Evolutionary conservation across 257 asterid genomes (phyloP), one percentile per base, ranked within the genome.

Genomic region (Nicotiana undulata): DNA sequence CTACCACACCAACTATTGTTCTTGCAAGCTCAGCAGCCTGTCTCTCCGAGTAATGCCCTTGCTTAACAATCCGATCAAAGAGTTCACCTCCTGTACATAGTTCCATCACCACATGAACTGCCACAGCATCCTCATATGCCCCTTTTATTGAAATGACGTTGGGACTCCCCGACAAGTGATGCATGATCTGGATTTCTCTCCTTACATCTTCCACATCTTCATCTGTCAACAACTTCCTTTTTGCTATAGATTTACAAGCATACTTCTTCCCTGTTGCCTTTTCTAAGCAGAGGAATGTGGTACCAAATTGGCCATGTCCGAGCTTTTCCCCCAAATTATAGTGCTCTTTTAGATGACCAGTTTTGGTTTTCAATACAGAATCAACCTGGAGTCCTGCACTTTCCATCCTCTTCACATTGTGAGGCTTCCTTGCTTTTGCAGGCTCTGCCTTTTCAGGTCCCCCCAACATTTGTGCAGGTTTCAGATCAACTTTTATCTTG

Each of bases 191-290:
- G 81, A 94, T 92, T 80, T 94, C 98, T 76, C 98, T 91, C 86
- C 97, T 85, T 44, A 94, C 98, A 86, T 94, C 98, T 81, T 94
- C 98, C 29, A 94, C 97, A 56, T 94, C 98, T 31, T 94, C 98
- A 61, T 85, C 84, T 1, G 91, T 85, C 59, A 84, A 81, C 44
- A 94, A 61, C 89, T 93, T 94, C 89, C 96, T 89, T 86, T 94
- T 94, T 0, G 96, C 92, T 6, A 94, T 92, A 15, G 98, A 87
- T 85, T 94, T 94, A 85, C 98, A 94, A 5, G 98, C 98, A 32
- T 85, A 90, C 74, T 87, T 87, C 65, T 85, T 89, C 77, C 89
- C 89, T 3, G 91, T 87, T 18, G 79, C 90, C 85, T 88, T 94
- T 82, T 90, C 97, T 22, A 87, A 58, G 56, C 96, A 93, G 9